These are phyloP conservation scores for Cadophora sp. DNA, from an alignment of 2,329 filamentous ascomycete genomes.

Conservation along the genomic window DNA sequence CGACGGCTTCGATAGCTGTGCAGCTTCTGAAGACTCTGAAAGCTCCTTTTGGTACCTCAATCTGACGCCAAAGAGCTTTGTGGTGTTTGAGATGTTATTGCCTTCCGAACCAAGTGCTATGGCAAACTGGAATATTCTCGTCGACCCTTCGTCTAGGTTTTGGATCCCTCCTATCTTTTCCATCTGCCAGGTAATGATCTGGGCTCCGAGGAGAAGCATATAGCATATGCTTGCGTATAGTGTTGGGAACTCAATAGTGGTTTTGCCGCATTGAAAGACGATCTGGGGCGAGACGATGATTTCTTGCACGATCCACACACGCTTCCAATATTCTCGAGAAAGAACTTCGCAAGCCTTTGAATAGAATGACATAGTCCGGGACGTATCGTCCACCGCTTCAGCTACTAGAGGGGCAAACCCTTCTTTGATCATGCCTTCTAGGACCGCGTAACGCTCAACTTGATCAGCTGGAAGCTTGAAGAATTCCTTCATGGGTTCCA, in stretches of 20 bases:
- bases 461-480: not conserved
- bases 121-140: not conserved
- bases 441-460: not conserved
- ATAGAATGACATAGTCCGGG: not conserved
- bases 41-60: not conserved
- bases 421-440: not conserved
- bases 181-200: not conserved
- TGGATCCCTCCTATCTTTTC: not conserved
- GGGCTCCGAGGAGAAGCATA: slow-evolving; percentile 1
- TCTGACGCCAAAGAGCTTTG: slow-evolving; percentile 9
- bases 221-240: slow-evolving; percentile 8
- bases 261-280: slow-evolving; percentile 6
- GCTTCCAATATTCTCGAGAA: slow-evolving; percentile 17
- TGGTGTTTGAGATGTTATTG: not conserved
- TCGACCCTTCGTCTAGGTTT: not conserved
- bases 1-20: not conserved
- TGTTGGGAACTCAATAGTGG: slow-evolving; percentile 4
- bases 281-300: slow-evolving; percentile 16
- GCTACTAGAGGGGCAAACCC: not conserved
- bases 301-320: slow-evolving; percentile 24
- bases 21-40: not conserved
- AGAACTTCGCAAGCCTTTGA: not conserved
- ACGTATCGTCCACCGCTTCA: not conserved
- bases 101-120: not conserved
- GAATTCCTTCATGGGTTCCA: slow-evolving; percentile 14